Percentiles rank a stretch among this genome's conserved stretches.
These are phyloP conservation scores for Scutellaria baicalensis DNA, from an alignment of 257 asterid species.

Conservation along the genomic window DNA sequence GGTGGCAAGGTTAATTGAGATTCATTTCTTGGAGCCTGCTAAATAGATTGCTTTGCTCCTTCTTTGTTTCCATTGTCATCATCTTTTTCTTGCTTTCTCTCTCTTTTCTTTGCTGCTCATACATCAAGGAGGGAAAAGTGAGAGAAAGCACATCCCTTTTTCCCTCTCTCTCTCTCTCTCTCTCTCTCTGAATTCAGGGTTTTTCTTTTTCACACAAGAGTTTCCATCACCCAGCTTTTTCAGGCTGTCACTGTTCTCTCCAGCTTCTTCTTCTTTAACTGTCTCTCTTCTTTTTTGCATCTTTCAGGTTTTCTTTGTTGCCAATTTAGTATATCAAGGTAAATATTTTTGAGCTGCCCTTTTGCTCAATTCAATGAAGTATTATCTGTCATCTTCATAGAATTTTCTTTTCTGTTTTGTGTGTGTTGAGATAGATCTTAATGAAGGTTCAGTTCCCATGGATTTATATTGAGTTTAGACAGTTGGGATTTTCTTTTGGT, in stretches of 20 bases:
- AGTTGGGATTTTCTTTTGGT: background rate
- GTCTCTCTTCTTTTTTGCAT: constrained; percentile 1
- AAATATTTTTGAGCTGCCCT: background rate
- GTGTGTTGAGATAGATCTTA: constrained; percentile 57
- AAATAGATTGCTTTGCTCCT: constrained; percentile 16
- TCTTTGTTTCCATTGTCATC: constrained; percentile 15
- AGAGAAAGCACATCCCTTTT: constrained; percentile 42
- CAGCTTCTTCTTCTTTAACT: constrained; percentile 20
- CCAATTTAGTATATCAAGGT: constrained; percentile 1
- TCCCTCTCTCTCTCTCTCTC: constrained; percentile 2
- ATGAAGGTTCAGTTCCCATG: background rate
- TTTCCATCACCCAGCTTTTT: constrained; percentile 38
- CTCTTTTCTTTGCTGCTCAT: constrained; percentile 15
- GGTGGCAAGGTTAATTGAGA: constrained; percentile 18
- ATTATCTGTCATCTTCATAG: constrained; percentile 12
- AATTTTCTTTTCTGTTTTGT: background rate
- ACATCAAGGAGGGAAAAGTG: constrained; percentile 27
- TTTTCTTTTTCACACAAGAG: constrained; percentile 21
- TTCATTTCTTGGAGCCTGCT: constrained; percentile 42
- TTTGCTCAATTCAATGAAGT: constrained; percentile 6
- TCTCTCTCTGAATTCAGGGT: constrained; percentile 21
- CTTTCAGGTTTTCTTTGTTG: constrained; percentile 27
- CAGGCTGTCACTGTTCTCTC: constrained; percentile 27
- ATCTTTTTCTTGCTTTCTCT: constrained; percentile 28
- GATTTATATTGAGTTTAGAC: background rate